These are phyloP conservation scores for Acacia acuminata DNA, from an alignment of 306 rosid species.

Conservation along the genomic window DNA sequence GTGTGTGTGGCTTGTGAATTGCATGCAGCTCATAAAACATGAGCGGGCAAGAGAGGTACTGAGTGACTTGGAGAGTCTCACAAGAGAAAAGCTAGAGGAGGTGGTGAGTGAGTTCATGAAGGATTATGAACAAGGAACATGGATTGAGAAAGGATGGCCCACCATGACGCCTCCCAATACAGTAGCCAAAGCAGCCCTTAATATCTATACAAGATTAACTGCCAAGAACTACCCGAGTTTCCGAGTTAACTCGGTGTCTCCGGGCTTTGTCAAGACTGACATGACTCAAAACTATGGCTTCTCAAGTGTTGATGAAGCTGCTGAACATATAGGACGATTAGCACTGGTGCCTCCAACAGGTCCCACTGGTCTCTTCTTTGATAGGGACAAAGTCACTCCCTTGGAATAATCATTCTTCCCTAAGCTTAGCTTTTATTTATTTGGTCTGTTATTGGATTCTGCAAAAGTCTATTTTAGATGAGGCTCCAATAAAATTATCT, in stretches of 20 bases:
- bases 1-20: not conserved
- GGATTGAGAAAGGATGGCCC: not conserved
- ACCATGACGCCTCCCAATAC: not conserved
- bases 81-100: not conserved
- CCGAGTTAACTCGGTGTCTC: not conserved
- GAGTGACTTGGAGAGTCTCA: not conserved
- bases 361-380: slow-evolving; percentile 9
- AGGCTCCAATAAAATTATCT: too few relatives aligned
- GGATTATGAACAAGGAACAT: not conserved
- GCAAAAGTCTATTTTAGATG: too few relatives aligned
- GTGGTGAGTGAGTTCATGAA: not conserved
- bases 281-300: not conserved
- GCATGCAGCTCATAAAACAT: not conserved
- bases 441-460: too few relatives aligned
- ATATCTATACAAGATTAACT: not conserved
- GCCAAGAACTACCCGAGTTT: not conserved
- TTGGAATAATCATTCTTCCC: not conserved
- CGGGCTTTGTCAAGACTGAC: slow-evolving; percentile 6
- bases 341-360: not conserved
- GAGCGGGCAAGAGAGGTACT: not conserved
- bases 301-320: not conserved
- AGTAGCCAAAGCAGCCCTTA: not conserved
- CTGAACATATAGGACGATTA: not conserved
- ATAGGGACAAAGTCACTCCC: not conserved
- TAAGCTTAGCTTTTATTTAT: not conserved